Percentiles rank a stretch among this genome's conserved stretches.
These are phyloP conservation scores for Nissolia schottii DNA, from an alignment of 306 rosid species.

Conservation along the genomic window DNA sequence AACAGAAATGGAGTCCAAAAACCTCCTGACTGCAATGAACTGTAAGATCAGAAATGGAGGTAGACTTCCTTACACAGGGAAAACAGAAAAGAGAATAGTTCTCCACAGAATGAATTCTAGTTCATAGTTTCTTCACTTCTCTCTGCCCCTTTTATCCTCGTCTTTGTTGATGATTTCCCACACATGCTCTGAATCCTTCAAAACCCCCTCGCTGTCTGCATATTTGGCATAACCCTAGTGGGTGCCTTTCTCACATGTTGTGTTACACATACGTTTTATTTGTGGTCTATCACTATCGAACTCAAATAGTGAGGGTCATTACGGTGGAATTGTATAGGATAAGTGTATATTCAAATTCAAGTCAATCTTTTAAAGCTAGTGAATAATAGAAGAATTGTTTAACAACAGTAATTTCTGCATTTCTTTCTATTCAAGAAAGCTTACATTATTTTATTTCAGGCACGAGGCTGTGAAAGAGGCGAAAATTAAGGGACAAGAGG, in stretches of 20 bases:
- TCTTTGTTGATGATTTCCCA: neutral
- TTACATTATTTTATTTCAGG: slow-evolving; percentile 42
- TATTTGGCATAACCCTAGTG: neutral
- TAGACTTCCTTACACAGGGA: slow-evolving; percentile 7
- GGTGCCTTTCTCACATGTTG: neutral
- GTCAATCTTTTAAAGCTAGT: slow-evolving; percentile 2
- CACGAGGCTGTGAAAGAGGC: slow-evolving; percentile 40
- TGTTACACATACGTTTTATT: neutral
- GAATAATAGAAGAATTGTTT: neutral
- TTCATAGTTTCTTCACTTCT: neutral
- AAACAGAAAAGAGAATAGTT: neutral
- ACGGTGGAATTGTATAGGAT: slow-evolving; percentile 3
- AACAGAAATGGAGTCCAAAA: neutral
- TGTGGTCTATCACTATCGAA: neutral
- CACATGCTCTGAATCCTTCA: neutral
- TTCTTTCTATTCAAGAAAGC: slow-evolving; percentile 11
- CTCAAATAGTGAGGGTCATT: neutral
- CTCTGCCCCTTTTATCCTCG: neutral
- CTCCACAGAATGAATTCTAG: neutral
- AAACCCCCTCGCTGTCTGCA: neutral
- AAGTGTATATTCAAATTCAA: neutral
- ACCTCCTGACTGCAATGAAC: neutral
- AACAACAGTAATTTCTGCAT: neutral
- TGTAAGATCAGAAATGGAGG: neutral
- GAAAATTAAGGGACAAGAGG: slow-evolving; percentile 28